Evolutionary conservation across 345 rosid genomes (phyloP), one percentile per base, ranked within the genome.

Genomic region (Eucalyptus erythrocorys): DNA sequence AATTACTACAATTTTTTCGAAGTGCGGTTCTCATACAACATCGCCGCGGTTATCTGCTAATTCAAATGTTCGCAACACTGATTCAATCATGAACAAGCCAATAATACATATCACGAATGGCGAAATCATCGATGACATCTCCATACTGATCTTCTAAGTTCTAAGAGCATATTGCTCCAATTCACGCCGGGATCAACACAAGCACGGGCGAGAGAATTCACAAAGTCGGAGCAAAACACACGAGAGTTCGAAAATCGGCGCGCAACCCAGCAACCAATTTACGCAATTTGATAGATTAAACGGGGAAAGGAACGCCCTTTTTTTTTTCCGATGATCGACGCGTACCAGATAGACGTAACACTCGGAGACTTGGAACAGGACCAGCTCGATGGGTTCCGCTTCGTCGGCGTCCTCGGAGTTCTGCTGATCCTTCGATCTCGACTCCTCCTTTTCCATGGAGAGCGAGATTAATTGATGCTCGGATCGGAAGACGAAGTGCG

Each of bases 311-410:
- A 40, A 76, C 21, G 47, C 68, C 84, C 81, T 10, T 71, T 51
- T 10, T 71, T 51, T 55, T 11, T 22, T 2, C 22, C 32, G 40
- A 86, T 37, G 42, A 34, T 34, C 47, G 8, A 24, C 19, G 53
- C 91, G 89, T 91, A 97, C 98, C 96, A 95, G 86, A 93, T 97
- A 96, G 89, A 96, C 99, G 89, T 97, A 97, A 91, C 98, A 97
- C 93, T 98, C 99, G 85, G 99, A 91, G 86, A 98, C 98, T 90
- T 96, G 97, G 92, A 95, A 97, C 47, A 96, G 95, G 90, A 95
- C 79, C 86, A 98, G 93, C 94, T 98, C 99, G 53, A 96, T 85
- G 22, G 92, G 92, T 88, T 95, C 98, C 30, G 89, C 88, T 88
- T 93, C 97, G 82, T 94, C 99, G 90, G 49, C 90, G 87, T 89